A percentile compares a stretch with the other conserved stretches of the same genome.
These are phyloP conservation scores for Ramalina peruviana DNA, from an alignment of 495 filamentous ascomycete species.

Conservation along the genomic window DNA sequence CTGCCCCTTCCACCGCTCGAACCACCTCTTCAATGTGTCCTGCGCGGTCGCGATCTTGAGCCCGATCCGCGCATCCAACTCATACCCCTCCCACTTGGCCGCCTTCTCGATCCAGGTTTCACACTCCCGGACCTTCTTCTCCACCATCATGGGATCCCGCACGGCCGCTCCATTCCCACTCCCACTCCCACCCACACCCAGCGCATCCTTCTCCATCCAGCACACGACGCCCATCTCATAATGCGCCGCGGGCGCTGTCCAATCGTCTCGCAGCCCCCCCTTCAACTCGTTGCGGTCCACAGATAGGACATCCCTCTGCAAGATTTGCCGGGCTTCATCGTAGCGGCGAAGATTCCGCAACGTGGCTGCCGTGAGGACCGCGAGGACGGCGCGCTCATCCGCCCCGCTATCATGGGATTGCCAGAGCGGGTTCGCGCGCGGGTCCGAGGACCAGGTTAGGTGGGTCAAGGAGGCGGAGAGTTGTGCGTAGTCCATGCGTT, in stretches of 20 bases:
- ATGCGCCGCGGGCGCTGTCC: conserved; percentile 62
- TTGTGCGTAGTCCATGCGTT: conserved; percentile 54
- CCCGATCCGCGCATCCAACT: conserved; percentile 75
- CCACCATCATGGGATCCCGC: conserved; percentile 25
- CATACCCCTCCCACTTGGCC: conserved; percentile 69
- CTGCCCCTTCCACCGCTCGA: conserved; percentile 11
- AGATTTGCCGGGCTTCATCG: conserved; percentile 47
- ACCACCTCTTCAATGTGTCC: conserved; percentile 63
- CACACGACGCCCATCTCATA: conserved; percentile 80
- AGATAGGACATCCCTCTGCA: conserved; percentile 45
- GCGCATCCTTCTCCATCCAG: conserved; percentile 41
- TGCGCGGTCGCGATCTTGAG: conserved; percentile 70
- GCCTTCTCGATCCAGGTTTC: conserved; percentile 63
- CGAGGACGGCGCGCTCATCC: conserved; percentile 63
- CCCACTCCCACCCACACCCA: conserved; percentile 15
- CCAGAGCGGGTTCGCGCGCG: conserved; percentile 39
- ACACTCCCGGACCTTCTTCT: conserved; percentile 47
- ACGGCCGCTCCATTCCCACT: no score
- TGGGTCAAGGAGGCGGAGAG: conserved; percentile 47
- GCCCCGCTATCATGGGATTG: conserved; percentile 33
- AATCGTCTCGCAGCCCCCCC: conserved; percentile 64
- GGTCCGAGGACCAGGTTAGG: conserved; percentile 50
- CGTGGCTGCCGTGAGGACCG: conserved; percentile 53
- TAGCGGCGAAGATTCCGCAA: conserved; percentile 46
- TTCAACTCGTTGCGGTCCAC: conserved; percentile 59